Evolutionary conservation across 1,139 yeast species (phyloP).

Genomic region (Yarrowia galli): DNA sequence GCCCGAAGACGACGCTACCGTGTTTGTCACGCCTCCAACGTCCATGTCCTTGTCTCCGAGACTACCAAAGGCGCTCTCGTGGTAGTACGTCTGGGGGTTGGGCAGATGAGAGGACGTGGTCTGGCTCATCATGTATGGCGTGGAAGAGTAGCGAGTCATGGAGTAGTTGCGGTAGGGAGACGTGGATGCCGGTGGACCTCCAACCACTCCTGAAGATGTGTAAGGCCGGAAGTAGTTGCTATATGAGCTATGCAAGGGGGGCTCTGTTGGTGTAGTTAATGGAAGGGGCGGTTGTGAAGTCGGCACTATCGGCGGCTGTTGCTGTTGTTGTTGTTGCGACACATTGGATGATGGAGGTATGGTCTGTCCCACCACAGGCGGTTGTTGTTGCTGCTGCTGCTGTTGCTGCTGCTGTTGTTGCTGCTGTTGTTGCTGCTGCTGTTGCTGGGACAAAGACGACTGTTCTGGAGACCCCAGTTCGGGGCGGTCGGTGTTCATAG

Average conservation of each 20-base stretch:
- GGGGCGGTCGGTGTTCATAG: constrained; percentile 35
- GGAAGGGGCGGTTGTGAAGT: constrained; percentile 23
- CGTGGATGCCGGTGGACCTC: constrained; percentile 5
- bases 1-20: constrained; percentile 8
- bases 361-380: constrained; percentile 5
- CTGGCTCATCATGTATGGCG: constrained; percentile 33
- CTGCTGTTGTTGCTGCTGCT: constrained; percentile 9
- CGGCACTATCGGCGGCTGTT: constrained; percentile 27
- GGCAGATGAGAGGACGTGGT: constrained; percentile 12
- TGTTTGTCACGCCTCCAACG: background rate
- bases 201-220: constrained; percentile 5
- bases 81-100: constrained; percentile 33
- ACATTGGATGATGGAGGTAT: constrained; percentile 2
- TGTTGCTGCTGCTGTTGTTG: background rate
- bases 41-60: constrained; percentile 21
- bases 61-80: constrained; percentile 8
- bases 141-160: constrained; percentile 34
- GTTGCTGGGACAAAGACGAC: constrained; percentile 33
- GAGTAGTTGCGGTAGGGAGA: constrained; percentile 37
- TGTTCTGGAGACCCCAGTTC: constrained; percentile 36
- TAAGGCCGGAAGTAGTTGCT: constrained; percentile 30
- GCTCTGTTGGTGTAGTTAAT: constrained; percentile 31
- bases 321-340: constrained; percentile 18
- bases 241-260: constrained; percentile 32
- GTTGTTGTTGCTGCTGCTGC: background rate